These are phyloP conservation scores for Cryptococcus sp. DNA, from an alignment of 1,284 basidiomycete species.

Conservation along the genomic window DNA sequence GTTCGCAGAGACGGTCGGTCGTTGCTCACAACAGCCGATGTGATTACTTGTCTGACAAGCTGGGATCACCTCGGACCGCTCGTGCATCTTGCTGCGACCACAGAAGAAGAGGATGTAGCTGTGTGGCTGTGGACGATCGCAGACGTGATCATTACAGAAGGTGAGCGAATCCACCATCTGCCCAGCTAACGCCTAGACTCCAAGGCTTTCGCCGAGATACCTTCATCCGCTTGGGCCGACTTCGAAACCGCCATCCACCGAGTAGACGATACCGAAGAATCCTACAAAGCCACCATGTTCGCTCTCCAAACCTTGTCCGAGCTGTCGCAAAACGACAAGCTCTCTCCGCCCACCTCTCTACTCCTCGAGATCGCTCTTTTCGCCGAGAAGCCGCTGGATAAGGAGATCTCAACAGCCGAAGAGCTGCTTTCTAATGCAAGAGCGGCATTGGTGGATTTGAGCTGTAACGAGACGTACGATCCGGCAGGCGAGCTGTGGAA, in stretches of 20 bases:
- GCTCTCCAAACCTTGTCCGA: too few relatives aligned
- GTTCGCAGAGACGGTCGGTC: constrained; percentile 6
- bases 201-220: background rate
- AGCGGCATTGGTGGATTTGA: constrained; percentile 51
- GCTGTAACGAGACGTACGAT: background rate
- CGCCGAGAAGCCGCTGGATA: background rate
- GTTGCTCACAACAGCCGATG: constrained; percentile 9
- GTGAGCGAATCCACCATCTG: too few relatives aligned
- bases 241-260: background rate
- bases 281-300: too few relatives aligned
- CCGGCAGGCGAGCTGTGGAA: constrained; percentile 43
- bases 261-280: too few relatives aligned
- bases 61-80: background rate
- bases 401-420: constrained; percentile 50
- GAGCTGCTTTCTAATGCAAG: constrained; percentile 81
- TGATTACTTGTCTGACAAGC: constrained; percentile 2
- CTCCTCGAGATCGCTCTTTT: background rate
- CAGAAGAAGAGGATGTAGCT: background rate
- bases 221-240: background rate
- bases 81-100: background rate
- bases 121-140: constrained; percentile 6
- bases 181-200: too few relatives aligned
- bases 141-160: background rate
- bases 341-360: too few relatives aligned
- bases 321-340: too few relatives aligned